A percentile compares a stretch with the other conserved stretches of the same genome.
Evolutionary conservation across 768 basidiomycete genomes (phyloP).

Genomic region (Lentinula boryana): DNA sequence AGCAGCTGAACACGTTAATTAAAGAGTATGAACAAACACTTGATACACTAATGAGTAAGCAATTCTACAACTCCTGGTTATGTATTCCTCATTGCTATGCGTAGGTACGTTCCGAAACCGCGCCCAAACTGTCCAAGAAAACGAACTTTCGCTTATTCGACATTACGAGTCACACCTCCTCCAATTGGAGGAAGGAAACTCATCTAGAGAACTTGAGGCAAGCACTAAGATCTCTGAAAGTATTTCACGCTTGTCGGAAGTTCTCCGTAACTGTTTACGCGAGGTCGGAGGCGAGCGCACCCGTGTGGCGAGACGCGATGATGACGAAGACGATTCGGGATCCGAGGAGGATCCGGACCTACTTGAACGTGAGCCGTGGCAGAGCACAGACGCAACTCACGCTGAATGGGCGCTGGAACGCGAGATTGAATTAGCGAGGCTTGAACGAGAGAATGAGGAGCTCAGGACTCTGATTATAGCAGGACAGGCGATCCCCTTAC

Average conservation of each 20-base stretch:
- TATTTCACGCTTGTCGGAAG: conserved; percentile 61
- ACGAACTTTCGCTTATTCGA: conserved; percentile 81
- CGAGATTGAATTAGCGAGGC: conserved; percentile 82
- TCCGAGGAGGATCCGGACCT: conserved; percentile 4
- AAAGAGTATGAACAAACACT: conserved; percentile 97
- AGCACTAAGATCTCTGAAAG: conserved; percentile 63
- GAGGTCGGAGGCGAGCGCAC: conserved; percentile 61
- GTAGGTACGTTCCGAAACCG: conserved; percentile 71
- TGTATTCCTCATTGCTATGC: conserved; percentile 1
- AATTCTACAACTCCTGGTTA: not conserved
- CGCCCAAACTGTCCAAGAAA: conserved; percentile 89
- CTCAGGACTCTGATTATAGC: conserved; percentile 67
- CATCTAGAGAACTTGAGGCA: conserved; percentile 50
- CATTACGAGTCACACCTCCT: conserved; percentile 89
- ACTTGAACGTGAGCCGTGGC: conserved; percentile 24
- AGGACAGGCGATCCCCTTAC: conserved; percentile 17
- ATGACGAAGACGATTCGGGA: conserved; percentile 2
- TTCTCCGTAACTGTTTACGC: conserved; percentile 67
- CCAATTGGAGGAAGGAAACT: conserved; percentile 62
- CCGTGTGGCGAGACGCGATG: not conserved
- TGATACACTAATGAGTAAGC: conserved; percentile 83
- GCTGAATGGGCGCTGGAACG: conserved; percentile 82
- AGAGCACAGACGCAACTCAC: conserved; percentile 23
- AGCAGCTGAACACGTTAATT: conserved; percentile 83
- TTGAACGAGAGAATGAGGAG: conserved; percentile 85